Evolutionary conservation across 371 early-diverging fungal species (phyloP).

Genomic region (Batrachochytrium dendrobatidis): DNA sequence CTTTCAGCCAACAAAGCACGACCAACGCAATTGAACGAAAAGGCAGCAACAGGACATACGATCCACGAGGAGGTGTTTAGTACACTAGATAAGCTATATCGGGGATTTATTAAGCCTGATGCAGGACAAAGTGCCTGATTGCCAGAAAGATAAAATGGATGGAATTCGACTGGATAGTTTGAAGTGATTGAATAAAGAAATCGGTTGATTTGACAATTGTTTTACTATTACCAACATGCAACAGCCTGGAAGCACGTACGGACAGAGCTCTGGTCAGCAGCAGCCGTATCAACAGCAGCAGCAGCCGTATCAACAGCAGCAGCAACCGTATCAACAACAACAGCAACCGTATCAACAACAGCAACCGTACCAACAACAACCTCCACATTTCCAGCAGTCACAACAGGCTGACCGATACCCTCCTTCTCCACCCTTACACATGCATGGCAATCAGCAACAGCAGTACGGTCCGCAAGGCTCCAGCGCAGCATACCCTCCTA

Average conservation of each 20-base stretch:
- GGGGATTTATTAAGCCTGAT: slow-evolving; percentile 8
- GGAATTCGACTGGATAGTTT: no score
- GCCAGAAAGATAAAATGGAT: no score
- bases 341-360: not conserved
- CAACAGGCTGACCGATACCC: slow-evolving; percentile 2
- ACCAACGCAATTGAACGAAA: slow-evolving; percentile 7
- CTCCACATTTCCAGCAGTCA: not conserved
- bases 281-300: no score
- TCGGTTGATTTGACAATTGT: no score
- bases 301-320: slow-evolving; percentile 6
- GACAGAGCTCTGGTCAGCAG: no score
- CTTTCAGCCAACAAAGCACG: slow-evolving; percentile 11
- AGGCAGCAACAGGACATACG: slow-evolving; percentile 13
- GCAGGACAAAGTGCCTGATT: no score
- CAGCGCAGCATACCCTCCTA: not conserved
- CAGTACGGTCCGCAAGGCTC: not conserved
- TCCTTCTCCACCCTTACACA: not conserved
- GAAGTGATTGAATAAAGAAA: no score
- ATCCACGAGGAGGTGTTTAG: slow-evolving; percentile 12
- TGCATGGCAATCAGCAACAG: not conserved
- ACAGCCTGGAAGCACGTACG: no score
- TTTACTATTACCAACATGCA: no score
- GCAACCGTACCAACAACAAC: not conserved
- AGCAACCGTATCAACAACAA: not conserved
- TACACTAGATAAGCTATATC: slow-evolving; percentile 14